Percentiles rank a stretch among this genome's conserved stretches.
Conservation (phyloP, 352 stramenopile species). For the Albugo candida region DNA sequence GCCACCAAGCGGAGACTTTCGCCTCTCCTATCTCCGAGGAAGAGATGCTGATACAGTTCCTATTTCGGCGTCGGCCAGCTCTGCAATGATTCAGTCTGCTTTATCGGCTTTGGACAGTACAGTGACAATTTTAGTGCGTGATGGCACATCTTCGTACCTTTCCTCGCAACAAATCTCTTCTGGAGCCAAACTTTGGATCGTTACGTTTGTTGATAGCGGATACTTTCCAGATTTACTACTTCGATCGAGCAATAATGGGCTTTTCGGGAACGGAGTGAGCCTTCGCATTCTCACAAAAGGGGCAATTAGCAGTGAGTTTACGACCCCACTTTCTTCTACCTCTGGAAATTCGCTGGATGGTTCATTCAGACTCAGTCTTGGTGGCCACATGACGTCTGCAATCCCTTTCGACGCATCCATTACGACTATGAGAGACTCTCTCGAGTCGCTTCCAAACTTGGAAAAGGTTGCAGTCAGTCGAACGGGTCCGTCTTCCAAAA, state of each 20-base stretch:
- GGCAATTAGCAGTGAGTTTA: neutral
- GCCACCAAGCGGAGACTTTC: slow-evolving; percentile 77
- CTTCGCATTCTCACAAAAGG: slow-evolving; percentile 68
- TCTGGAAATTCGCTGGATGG: slow-evolving; percentile 80
- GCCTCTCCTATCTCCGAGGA: slow-evolving; percentile 66
- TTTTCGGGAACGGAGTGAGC: slow-evolving; percentile 75
- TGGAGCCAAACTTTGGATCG: slow-evolving; percentile 59
- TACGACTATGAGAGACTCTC: slow-evolving; percentile 72
- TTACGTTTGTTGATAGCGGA: slow-evolving; percentile 83
- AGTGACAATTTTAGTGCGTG: slow-evolving; percentile 45
- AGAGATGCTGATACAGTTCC: slow-evolving; percentile 53
- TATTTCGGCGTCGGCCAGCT: slow-evolving; percentile 33
- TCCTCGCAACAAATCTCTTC: slow-evolving; percentile 12
- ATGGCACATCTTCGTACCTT: slow-evolving; percentile 24
- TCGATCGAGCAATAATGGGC: slow-evolving; percentile 42
- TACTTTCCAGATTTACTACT: slow-evolving; percentile 78
- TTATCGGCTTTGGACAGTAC: slow-evolving; percentile 70
- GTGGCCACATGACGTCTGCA: slow-evolving; percentile 64
- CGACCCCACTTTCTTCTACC: slow-evolving; percentile 23
- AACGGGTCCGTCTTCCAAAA: slow-evolving; percentile 61
- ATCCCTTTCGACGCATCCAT: slow-evolving; percentile 88
- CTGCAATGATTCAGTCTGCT: slow-evolving; percentile 31
- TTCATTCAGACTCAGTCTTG: slow-evolving; percentile 73
- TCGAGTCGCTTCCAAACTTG: slow-evolving; percentile 88
- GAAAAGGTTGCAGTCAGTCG: slow-evolving; percentile 77